Evolutionary conservation across 192 early-diverging fungal genomes (phyloP).

Genomic region (Podila epigama): DNA sequence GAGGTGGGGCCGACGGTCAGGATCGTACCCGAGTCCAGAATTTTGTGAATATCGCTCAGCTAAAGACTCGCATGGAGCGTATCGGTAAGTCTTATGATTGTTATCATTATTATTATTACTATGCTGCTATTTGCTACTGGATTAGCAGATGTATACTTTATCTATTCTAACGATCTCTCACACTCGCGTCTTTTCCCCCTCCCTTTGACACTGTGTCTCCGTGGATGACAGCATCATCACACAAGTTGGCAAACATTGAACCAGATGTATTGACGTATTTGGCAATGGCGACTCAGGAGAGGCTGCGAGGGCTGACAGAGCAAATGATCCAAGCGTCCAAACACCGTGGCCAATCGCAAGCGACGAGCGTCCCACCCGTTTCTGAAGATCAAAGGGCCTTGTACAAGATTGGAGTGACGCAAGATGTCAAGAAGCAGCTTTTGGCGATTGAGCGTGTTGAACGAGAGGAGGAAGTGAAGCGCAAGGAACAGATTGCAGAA

Average conservation of each 20-base stretch:
- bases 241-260: constrained; percentile 55
- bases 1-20: constrained; percentile 12
- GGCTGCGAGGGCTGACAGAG: constrained; percentile 68
- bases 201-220: neutral
- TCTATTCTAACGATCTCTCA: neutral
- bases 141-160: neutral
- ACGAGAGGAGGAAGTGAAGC: constrained; percentile 67
- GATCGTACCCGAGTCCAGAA: constrained; percentile 50
- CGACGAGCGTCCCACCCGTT: constrained; percentile 65
- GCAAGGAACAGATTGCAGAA: constrained; percentile 55
- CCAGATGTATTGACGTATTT: constrained; percentile 68
- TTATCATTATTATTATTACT: neutral
- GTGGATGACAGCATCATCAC: constrained; percentile 29
- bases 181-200: neutral
- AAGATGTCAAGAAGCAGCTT: constrained; percentile 76
- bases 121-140: neutral
- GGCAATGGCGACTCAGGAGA: constrained; percentile 73
- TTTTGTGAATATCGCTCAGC: constrained; percentile 52
- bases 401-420: constrained; percentile 70
- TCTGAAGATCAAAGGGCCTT: constrained; percentile 63
- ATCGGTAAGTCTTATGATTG: constrained; percentile 46
- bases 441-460: constrained; percentile 74
- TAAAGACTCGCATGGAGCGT: constrained; percentile 45
- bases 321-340: constrained; percentile 75
- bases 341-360: constrained; percentile 70